Percentiles rank a stretch among this genome's conserved stretches.
Evolutionary conservation across 2,329 filamentous ascomycete species (phyloP).

Genomic region (Aspergillus alliaceus): DNA sequence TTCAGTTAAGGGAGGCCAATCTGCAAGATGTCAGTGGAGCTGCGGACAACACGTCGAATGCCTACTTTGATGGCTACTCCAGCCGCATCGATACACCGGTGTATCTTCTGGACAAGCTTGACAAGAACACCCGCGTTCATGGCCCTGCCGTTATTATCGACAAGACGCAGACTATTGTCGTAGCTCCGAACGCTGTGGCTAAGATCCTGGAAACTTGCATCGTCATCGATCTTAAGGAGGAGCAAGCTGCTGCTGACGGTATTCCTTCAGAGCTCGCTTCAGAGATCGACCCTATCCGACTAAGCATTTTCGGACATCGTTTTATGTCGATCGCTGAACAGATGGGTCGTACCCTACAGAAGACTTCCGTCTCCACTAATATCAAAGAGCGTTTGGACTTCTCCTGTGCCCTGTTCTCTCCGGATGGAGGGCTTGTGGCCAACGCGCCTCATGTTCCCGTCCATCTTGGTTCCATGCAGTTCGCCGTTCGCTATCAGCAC

Average conservation of each 20-base stretch:
- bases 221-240: slow-evolving; percentile 74
- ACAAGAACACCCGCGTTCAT: slow-evolving; percentile 32
- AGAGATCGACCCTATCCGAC: slow-evolving; percentile 51
- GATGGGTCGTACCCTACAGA: slow-evolving; percentile 58
- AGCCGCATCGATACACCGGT: slow-evolving; percentile 36
- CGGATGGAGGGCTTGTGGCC: slow-evolving; percentile 68
- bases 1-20: slow-evolving; percentile 58
- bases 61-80: slow-evolving; percentile 37
- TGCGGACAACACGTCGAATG: slow-evolving; percentile 50
- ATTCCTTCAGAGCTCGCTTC: slow-evolving; percentile 14
- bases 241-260: slow-evolving; percentile 28
- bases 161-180: slow-evolving; percentile 77
- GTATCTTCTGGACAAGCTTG: slow-evolving; percentile 35
- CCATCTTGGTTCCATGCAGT: slow-evolving; percentile 82
- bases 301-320: slow-evolving; percentile 57
- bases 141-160: slow-evolving; percentile 83
- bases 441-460: slow-evolving; percentile 75
- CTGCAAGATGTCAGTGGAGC: slow-evolving; percentile 58
- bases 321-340: slow-evolving; percentile 63
- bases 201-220: slow-evolving; percentile 83
- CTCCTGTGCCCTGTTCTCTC: slow-evolving; percentile 78
- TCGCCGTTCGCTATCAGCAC: slow-evolving; percentile 74
- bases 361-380: slow-evolving; percentile 61
- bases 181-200: slow-evolving; percentile 75
- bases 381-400: slow-evolving; percentile 87